Evolutionary conservation across 495 filamentous ascomycete species (phyloP), one percentile per base, ranked within the genome.

Genomic region (Aspergillus wentii): DNA sequence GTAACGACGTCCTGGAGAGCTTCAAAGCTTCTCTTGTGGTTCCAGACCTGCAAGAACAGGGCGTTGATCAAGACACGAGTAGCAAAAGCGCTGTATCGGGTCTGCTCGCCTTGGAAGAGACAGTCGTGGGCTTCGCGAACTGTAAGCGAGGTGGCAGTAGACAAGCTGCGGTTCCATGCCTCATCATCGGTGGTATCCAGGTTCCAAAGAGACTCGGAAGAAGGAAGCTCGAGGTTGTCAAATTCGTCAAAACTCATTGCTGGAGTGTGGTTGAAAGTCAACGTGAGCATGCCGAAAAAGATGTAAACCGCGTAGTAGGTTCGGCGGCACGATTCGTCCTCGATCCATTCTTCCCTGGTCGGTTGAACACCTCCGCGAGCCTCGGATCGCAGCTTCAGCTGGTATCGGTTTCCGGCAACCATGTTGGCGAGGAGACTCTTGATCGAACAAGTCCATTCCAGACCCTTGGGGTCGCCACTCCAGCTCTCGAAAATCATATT

Each of bases 401-500:
- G 94, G 57, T 97, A 97, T 10, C 88, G 81, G 55, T 97, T 97
- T 33, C 92, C 92, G 38, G 89, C 88, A 41, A 98, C 92, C 91
- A 98, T 97, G 57, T 96, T 96, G 48, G 90, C 88, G 17, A 98
- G 79, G 9, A 97, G 70, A 70, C 88, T 91, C 77, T 96, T 97
- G 62, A 97, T 96, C 2, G 92, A 96, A 58, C 90, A 95, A 16
- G 92, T 90, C 91, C 91, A 98, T 61, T 98, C 92, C 5, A 98
- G 74, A 16, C 94, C 94, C 65, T 97, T 97, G 10, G 92, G 78
- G 57, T 97, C 92, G 44, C 92, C 92, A 57, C 94, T 97, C 92
- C 92, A 98, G 72, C 91, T 96, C 25, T 94, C 92, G 61, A 98
- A 97, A 48, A 94, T 85, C 92, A 96, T 97, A 71, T 98, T 98